Base-by-base conservation (phyloP, 805 yeast species). In the Jamesozyma hellenica region DNA sequence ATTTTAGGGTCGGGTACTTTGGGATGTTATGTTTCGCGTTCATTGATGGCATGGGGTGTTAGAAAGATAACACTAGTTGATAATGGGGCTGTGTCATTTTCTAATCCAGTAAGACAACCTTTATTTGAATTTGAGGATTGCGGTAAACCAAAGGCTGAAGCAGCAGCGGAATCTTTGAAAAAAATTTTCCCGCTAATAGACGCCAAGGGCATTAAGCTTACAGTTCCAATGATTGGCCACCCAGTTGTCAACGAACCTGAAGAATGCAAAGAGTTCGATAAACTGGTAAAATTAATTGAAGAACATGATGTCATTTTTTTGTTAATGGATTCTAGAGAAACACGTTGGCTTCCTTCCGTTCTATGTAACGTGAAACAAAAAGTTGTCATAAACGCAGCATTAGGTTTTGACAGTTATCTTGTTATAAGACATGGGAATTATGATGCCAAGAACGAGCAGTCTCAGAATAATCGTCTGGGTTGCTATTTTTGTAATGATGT, bases 211-310 rank as follows among this genome's bases (percentile, higher is more conserved):
- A 57, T 66, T 35, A 63, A 65, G 25, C 48, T 92, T 25, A 90
- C 81, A 44, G 83, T 92, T 3, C 97, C 98, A 1, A 92, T 92
- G 98, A 83, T 87, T 17, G 99, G 97, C 0, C 98, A 92, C 57
- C 81, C 92, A 0, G 63, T 84, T 0, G 71, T 76, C 0, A 71
- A 75, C 47, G 84, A 77, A 47, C 54, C 48, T 0, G 63, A 56
- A 19, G 80, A 78, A 44, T 55, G 55, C 28, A 40, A 50, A 6
- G 80, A 77, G 35, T 90, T 67, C 54, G 71, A 75, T 1, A 52
- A 53, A 36, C 60, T 92, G 16, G 64, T 63, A 19, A 49, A 63
- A 31, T 64, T 87, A 6, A 74, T 85, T 18, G 68, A 70, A 14
- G 64, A 61, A 0, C 90, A 86, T 56, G 98, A 92, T 59, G 82